Evolutionary conservation across 805 yeast species (phyloP).

Genomic region (Hanseniaspora mollemarum): DNA sequence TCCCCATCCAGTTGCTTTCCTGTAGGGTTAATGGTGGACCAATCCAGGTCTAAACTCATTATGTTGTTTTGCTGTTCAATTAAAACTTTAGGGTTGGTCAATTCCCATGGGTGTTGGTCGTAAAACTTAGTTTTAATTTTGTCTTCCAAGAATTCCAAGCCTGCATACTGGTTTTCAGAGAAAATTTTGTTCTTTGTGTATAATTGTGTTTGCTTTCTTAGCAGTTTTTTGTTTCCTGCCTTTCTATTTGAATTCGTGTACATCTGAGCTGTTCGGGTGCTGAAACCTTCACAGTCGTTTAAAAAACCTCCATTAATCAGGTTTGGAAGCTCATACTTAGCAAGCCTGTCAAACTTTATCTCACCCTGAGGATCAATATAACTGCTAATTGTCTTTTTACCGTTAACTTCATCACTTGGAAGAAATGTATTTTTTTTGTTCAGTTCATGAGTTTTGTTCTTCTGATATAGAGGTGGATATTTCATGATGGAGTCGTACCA

Average conservation of each 20-base stretch:
- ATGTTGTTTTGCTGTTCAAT: conserved; percentile 57
- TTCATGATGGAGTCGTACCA: conserved; percentile 82
- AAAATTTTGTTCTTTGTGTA: background rate
- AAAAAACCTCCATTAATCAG: background rate
- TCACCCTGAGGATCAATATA: conserved; percentile 9
- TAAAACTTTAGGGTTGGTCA: conserved; percentile 75
- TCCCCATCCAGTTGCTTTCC: conserved; percentile 79
- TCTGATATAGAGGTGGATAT: conserved; percentile 51
- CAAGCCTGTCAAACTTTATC: conserved; percentile 1
- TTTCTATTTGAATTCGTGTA: conserved; percentile 19
- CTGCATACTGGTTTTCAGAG: conserved; percentile 14
- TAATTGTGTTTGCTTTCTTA: background rate
- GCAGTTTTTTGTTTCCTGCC: conserved; percentile 19
- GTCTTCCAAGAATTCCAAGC: conserved; percentile 44
- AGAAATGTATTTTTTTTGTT: conserved; percentile 10
- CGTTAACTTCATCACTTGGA: background rate
- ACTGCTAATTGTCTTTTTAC: conserved; percentile 11
- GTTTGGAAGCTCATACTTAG: background rate
- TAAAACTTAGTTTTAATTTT: conserved; percentile 70
- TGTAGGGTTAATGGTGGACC: conserved; percentile 68
- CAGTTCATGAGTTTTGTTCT: background rate
- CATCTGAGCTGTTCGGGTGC: conserved; percentile 26
- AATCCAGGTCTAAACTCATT: conserved; percentile 46
- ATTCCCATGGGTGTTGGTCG: conserved; percentile 96
- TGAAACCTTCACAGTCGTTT: conserved; percentile 19